A percentile compares a stretch with the other conserved stretches of the same genome.
These are phyloP conservation scores for Protomyces inouyei DNA, from an alignment of 1,139 yeast species.

Conservation along the genomic window DNA sequence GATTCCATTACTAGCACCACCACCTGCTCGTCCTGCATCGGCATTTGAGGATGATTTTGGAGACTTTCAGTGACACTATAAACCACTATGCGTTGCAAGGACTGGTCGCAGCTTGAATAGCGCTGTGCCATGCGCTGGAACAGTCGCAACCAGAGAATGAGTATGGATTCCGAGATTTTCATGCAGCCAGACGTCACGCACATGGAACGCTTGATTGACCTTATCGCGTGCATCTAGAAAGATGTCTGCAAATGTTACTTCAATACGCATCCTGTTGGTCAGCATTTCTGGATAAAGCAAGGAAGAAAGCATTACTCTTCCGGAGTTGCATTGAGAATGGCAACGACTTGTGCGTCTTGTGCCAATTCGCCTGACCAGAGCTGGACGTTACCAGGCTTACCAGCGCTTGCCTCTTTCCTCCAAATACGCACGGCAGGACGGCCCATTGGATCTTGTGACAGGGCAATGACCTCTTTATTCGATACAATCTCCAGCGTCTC, in stretches of 20 bases:
- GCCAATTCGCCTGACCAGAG: not conserved
- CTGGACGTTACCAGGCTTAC: not conserved
- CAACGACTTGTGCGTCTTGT: not conserved
- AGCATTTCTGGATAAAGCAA: not conserved
- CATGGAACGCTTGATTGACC: not conserved
- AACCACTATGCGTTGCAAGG: not conserved
- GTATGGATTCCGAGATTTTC: not conserved
- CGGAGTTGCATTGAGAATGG: not conserved
- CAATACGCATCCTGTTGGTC: not conserved
- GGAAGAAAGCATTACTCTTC: not conserved
- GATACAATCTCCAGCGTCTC: slow-evolving; percentile 35
- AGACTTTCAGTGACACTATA: slow-evolving; percentile 5
- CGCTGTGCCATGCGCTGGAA: not conserved
- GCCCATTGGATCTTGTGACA: slow-evolving; percentile 37
- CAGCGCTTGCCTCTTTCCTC: slow-evolving; percentile 3
- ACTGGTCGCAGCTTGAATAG: not conserved
- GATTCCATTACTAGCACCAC: slow-evolving; percentile 33
- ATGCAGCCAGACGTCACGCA: not conserved
- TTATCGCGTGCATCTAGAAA: not conserved
- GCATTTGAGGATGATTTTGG: slow-evolving; percentile 25
- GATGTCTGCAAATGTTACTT: not conserved
- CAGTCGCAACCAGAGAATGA: not conserved
- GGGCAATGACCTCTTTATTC: slow-evolving; percentile 36
- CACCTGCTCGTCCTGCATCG: not conserved
- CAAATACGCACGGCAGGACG: slow-evolving; percentile 35